Evolutionary conservation across 352 stramenopile genomes (phyloP).

Genomic region (Nothophytophthora sp.): DNA sequence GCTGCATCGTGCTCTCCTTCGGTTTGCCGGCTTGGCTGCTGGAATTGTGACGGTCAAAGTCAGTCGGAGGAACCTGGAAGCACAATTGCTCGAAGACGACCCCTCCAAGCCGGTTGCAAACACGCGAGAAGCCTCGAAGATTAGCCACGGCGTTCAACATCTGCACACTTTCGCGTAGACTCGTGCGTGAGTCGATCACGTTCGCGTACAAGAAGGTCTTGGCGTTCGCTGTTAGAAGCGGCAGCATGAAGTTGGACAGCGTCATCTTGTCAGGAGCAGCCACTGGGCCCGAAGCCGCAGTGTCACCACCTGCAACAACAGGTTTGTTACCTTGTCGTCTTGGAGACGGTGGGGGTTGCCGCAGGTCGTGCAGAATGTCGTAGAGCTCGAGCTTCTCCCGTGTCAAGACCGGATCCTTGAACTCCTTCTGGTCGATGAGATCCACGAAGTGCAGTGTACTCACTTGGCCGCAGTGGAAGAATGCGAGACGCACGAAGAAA

Average conservation of each 20-base stretch:
- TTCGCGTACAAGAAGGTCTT: slow-evolving; percentile 70
- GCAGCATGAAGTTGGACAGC: slow-evolving; percentile 66
- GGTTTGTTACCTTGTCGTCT: slow-evolving; percentile 4
- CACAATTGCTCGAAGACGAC: slow-evolving; percentile 51
- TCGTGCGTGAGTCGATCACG: slow-evolving; percentile 69
- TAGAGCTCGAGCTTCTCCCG: slow-evolving; percentile 68
- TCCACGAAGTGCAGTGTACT: slow-evolving; percentile 71
- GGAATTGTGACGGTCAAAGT: slow-evolving; percentile 6
- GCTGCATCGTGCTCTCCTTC: too few species aligned
- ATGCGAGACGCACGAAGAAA: slow-evolving; percentile 71
- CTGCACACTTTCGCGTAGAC: slow-evolving; percentile 58
- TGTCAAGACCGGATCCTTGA: slow-evolving; percentile 35
- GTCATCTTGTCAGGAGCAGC: slow-evolving; percentile 20
- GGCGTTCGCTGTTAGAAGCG: slow-evolving; percentile 58
- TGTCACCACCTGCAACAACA: not conserved
- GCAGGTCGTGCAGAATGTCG: slow-evolving; percentile 53
- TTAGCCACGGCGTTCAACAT: slow-evolving; percentile 69
- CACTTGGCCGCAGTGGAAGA: slow-evolving; percentile 60
- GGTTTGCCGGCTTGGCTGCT: slow-evolving; percentile 3
- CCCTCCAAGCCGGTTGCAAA: slow-evolving; percentile 48
- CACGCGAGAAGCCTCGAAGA: slow-evolving; percentile 53
- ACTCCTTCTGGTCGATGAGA: slow-evolving; percentile 65
- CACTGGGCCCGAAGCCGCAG: not conserved
- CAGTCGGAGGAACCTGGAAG: slow-evolving; percentile 37
- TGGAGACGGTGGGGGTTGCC: slow-evolving; percentile 20